phyloP scores from a whole-genome alignment of 2,329 filamentous ascomycete species.

The Scytalidium lignicola region DNA sequence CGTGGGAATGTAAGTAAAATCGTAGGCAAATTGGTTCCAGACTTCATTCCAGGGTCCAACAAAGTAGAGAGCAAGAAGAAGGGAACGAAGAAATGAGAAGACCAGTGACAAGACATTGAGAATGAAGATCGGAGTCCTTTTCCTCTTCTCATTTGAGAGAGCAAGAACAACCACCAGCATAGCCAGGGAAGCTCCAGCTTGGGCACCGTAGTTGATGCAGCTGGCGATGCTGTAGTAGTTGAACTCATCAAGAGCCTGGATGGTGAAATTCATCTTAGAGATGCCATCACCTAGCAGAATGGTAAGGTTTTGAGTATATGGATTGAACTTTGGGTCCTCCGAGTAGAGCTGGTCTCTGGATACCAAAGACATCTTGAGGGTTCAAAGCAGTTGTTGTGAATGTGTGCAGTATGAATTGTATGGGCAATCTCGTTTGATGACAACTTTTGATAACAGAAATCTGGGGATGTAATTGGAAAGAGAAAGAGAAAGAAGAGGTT shows the following conservation, averaged over 20 bases:
- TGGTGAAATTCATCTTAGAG: conserved; percentile 32
- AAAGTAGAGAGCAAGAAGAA: conserved; percentile 45
- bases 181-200: conserved; percentile 54
- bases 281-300: conserved; percentile 39
- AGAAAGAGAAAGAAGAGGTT: background rate
- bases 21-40: conserved; percentile 43
- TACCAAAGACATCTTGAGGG: conserved; percentile 13
- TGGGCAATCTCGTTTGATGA: no score
- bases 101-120: conserved; percentile 53
- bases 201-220: conserved; percentile 52
- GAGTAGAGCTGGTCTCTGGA: background rate
- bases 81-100: conserved; percentile 45
- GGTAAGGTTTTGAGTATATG: conserved; percentile 45
- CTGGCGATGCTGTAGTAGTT: conserved; percentile 41
- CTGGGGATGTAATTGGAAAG: no score
- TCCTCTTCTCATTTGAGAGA: conserved; percentile 54
- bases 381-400: background rate
- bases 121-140: conserved; percentile 51
- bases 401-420: background rate
- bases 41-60: conserved; percentile 45
- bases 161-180: conserved; percentile 53
- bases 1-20: conserved; percentile 38
- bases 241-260: conserved; percentile 39
- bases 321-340: conserved; percentile 35
- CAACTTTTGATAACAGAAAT: no score